Evolutionary conservation across 2,329 filamentous ascomycete genomes (phyloP).

Genomic region (Claviceps citrina): DNA sequence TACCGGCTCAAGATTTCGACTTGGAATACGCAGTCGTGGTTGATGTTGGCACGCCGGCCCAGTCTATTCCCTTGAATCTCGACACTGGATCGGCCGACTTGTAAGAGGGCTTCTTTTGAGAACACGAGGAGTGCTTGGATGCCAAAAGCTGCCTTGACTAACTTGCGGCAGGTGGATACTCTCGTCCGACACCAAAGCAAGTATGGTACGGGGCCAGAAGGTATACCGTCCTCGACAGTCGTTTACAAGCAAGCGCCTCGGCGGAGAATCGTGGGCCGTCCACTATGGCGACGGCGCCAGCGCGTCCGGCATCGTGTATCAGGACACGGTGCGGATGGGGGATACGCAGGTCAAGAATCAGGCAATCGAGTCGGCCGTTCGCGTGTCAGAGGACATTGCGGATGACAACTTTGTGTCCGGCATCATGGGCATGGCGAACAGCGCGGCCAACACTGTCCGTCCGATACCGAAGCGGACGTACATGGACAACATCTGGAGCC

Average conservation of each 20-base stretch:
- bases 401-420: constrained; percentile 21
- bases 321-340: constrained; percentile 47
- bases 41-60: constrained; percentile 39
- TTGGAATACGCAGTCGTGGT: constrained; percentile 47
- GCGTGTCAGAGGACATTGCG: constrained; percentile 32
- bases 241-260: constrained; percentile 26
- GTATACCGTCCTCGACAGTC: constrained; percentile 38
- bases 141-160: not conserved
- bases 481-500: constrained; percentile 19
- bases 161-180: constrained; percentile 46
- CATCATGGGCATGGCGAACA: constrained; percentile 21
- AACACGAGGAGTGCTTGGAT: too few species aligned
- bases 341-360: constrained; percentile 42
- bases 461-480: constrained; percentile 20
- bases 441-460: constrained; percentile 18
- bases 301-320: constrained; percentile 49
- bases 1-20: constrained; percentile 26
- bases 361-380: constrained; percentile 48
- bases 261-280: constrained; percentile 37
- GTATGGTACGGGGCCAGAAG: constrained; percentile 34
- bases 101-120: constrained; percentile 13
- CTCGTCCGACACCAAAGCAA: constrained; percentile 37
- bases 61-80: constrained; percentile 50
- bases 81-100: constrained; percentile 47
- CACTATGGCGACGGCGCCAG: constrained; percentile 49